Evolutionary conservation across 2,329 filamentous ascomycete genomes (phyloP), one percentile per base, ranked within the genome.

Genomic region (Pochonia chlamydosporia): DNA sequence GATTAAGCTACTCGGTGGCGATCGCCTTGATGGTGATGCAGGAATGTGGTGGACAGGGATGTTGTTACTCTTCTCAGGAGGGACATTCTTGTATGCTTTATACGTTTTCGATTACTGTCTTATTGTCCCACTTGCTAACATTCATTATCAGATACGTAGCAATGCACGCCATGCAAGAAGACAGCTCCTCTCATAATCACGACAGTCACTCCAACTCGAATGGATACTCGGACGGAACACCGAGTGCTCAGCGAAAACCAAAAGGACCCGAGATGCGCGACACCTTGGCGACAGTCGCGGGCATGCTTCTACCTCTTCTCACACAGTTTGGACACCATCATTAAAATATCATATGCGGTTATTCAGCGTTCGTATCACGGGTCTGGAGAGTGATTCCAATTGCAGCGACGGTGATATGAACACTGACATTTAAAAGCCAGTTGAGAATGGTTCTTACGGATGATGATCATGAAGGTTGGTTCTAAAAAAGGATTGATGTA

Each of bases 151-250:
- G 89, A 57, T 96, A 97, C 61, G 93, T 99, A 37, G 93, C 93
- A 1, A 96, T 97, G 91, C 93, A 99, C 62, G 90, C 91, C 1
- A 96, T 97, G 89, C 88, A 95, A 62, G 91, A 96, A 59, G 80
- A 84, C 20, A 71, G 74, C 44, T 65, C 67, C 8, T 63, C 68
- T 2, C 69, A 76, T 25, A 66, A 70, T 44, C 74, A 82, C 52
- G 72, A 81, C n/a, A 71, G 78, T 48, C 66, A 71, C 44, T 57
- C 65, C 1, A 59, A 63, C 5, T 60, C 67, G 30, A 82, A 84
- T 52, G 76, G 81, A 44, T 81, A 80, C 59, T 58, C 70, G 6
- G 79, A 84, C 18, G 67, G 68, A 3, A 65, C 62, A 41, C 58
- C 63, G 14, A 48, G 63, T 30, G 58, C 69, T 35, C 73, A 78